Percentiles rank a stretch among this genome's conserved stretches.
phyloP scores from a whole-genome alignment of 1,284 basidiomycete genomes.

The Ceratobasidium sp. region DNA sequence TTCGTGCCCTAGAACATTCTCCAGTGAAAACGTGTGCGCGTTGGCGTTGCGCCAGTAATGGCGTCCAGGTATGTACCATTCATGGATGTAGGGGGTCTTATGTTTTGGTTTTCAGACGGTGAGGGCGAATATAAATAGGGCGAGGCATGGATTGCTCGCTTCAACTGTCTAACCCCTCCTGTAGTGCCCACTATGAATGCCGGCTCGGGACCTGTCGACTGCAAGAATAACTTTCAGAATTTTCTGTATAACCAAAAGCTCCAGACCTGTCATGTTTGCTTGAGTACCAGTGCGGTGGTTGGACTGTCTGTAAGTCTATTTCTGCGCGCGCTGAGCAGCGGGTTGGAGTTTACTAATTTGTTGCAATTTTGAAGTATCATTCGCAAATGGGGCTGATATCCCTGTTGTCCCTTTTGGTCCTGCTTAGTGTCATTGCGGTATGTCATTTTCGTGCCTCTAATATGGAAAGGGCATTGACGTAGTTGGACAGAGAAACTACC shows the following conservation, averaged over 20 bases:
- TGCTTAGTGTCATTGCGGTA: background rate
- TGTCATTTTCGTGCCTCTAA: background rate
- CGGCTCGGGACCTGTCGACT: background rate
- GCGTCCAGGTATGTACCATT: no score
- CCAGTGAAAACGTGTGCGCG: no score
- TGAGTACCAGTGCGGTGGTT: conserved; percentile 13
- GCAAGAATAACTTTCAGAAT: background rate
- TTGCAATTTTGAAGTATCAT: conserved; percentile 6
- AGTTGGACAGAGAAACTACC: background rate
- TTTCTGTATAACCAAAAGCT: background rate
- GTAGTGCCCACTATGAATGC: background rate
- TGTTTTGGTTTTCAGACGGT: no score
- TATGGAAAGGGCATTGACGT: background rate
- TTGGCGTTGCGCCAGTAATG: no score
- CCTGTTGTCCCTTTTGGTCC: background rate
- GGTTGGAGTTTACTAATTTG: background rate
- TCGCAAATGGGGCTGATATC: conserved; percentile 4
- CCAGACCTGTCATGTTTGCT: conserved; percentile 16
- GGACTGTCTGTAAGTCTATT: background rate
- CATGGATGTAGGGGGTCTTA: no score
- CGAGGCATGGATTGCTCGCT: no score
- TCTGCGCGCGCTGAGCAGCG: no score
- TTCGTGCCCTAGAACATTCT: no score
- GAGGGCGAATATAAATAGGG: no score
- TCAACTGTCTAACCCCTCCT: no score